Percentiles rank a stretch among this genome's conserved stretches.
These are phyloP conservation scores for Cyberlindnera xylosilytica DNA, from an alignment of 805 yeast genomes.

Conservation along the genomic window DNA sequence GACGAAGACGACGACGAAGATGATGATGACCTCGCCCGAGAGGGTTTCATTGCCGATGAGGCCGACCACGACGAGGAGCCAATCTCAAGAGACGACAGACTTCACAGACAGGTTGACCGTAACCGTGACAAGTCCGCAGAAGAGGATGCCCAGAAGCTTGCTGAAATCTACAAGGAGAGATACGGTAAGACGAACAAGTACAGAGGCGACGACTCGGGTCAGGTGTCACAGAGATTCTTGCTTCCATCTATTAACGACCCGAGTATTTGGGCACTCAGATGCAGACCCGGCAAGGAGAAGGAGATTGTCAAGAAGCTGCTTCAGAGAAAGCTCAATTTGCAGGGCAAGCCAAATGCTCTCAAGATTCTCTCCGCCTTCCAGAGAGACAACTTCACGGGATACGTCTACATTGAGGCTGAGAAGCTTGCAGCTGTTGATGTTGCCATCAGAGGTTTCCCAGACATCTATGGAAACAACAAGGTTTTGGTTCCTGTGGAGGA, in stretches of 20 bases:
- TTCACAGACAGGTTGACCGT: conserved; percentile 89
- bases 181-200: conserved; percentile 86
- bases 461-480: conserved; percentile 70
- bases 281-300: conserved; percentile 90
- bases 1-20: conserved; percentile 97
- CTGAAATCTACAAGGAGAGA: conserved; percentile 86
- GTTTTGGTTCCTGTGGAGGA: conserved; percentile 93
- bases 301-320: conserved; percentile 80
- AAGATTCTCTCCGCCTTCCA: conserved; percentile 89
- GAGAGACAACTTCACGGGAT: conserved; percentile 89
- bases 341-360: conserved; percentile 71
- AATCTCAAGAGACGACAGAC: conserved; percentile 60
- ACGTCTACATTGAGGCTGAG: conserved; percentile 91
- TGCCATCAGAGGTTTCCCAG: conserved; percentile 86
- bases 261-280: conserved; percentile 91
- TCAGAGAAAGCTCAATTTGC: conserved; percentile 79
- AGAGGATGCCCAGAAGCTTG: conserved; percentile 91
- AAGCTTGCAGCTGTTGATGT: conserved; percentile 87
- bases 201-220: conserved; percentile 76
- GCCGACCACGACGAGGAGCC: conserved; percentile 52
- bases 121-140: conserved; percentile 83
- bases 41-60: conserved; percentile 78
- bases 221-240: conserved; percentile 88
- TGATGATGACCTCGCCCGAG: conserved; percentile 81
- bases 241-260: conserved; percentile 97